Conservation (phyloP, 192 early-diverging fungal genomes). For the Coemansia sp. region DNA sequence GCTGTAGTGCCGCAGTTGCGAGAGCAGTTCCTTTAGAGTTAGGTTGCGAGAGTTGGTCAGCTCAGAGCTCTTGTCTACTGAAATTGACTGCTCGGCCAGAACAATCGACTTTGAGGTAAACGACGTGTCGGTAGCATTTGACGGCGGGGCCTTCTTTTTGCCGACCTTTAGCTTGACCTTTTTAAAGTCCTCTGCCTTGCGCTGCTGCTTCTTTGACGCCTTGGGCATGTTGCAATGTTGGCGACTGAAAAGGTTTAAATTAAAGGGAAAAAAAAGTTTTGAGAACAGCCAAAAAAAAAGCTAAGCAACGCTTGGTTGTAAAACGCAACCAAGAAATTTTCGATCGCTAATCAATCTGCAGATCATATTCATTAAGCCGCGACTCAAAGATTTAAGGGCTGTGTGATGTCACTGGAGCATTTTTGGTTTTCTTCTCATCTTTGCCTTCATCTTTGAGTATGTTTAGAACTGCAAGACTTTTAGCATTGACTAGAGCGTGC, state of each 20-base stretch:
- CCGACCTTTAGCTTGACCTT: slow-evolving; percentile 94
- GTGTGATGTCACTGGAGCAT: neutral
- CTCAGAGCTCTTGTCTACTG: slow-evolving; percentile 72
- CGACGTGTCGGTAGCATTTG: slow-evolving; percentile 80
- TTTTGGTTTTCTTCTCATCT: neutral
- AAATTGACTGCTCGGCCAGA: slow-evolving; percentile 80
- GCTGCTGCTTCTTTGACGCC: slow-evolving; percentile 70
- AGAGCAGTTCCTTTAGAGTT: slow-evolving; percentile 74
- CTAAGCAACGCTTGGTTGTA: neutral
- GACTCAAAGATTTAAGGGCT: neutral
- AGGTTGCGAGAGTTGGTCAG: slow-evolving; percentile 79
- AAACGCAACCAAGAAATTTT: neutral
- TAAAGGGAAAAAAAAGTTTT: neutral
- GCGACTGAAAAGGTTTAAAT: neutral
- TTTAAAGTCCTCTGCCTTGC: slow-evolving; percentile 81
- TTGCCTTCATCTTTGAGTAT: neutral
- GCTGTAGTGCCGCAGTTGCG: slow-evolving; percentile 81
- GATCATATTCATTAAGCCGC: neutral
- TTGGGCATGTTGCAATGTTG: slow-evolving; percentile 56
- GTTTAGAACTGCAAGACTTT: neutral
- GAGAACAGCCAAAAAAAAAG: neutral
- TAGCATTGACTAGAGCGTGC: neutral
- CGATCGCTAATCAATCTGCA: neutral
- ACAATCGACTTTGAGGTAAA: slow-evolving; percentile 83
- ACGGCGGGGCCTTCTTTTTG: slow-evolving; percentile 77